phyloP scores from a whole-genome alignment of 2,329 filamentous ascomycete genomes.

The Fusarium poae region DNA sequence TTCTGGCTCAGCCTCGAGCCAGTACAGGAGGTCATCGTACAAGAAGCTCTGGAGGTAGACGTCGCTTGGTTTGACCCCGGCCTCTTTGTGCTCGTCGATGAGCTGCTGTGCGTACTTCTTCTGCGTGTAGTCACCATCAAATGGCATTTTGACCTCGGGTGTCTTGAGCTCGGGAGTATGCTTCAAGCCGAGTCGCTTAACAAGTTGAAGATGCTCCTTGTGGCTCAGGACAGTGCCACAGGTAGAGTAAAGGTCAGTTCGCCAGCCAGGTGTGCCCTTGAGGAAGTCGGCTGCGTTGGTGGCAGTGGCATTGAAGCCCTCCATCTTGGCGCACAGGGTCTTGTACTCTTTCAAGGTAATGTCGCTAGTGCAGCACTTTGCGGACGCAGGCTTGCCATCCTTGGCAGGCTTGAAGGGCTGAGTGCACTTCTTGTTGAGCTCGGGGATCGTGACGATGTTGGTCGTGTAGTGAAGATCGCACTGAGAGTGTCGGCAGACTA shows the following conservation, averaged over 20 bases:
- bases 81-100: slow-evolving; percentile 69
- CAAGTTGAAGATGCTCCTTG: slow-evolving; percentile 71
- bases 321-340: slow-evolving; percentile 78
- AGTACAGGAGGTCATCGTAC: slow-evolving; percentile 74
- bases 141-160: slow-evolving; percentile 78
- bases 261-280: slow-evolving; percentile 69
- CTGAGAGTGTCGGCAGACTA: slow-evolving; percentile 77
- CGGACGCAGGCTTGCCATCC: slow-evolving; percentile 65
- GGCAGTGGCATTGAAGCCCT: slow-evolving; percentile 70
- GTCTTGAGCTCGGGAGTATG: slow-evolving; percentile 78
- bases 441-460: slow-evolving; percentile 72
- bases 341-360: slow-evolving; percentile 77
- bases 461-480: slow-evolving; percentile 78
- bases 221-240: slow-evolving; percentile 74
- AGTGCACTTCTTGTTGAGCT: slow-evolving; percentile 74
- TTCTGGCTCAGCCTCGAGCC: slow-evolving; percentile 71
- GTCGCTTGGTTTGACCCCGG: slow-evolving; percentile 64
- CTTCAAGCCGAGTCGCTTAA: slow-evolving; percentile 69
- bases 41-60: slow-evolving; percentile 76
- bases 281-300: slow-evolving; percentile 70
- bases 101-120: slow-evolving; percentile 74
- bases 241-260: slow-evolving; percentile 74
- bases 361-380: slow-evolving; percentile 79
- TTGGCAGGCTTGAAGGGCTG: slow-evolving; percentile 69
- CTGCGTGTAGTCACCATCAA: slow-evolving; percentile 73